Evolutionary conservation across 1,284 basidiomycete genomes (phyloP), one percentile per base, ranked within the genome.

Genomic region (Tausonia pullulans): DNA sequence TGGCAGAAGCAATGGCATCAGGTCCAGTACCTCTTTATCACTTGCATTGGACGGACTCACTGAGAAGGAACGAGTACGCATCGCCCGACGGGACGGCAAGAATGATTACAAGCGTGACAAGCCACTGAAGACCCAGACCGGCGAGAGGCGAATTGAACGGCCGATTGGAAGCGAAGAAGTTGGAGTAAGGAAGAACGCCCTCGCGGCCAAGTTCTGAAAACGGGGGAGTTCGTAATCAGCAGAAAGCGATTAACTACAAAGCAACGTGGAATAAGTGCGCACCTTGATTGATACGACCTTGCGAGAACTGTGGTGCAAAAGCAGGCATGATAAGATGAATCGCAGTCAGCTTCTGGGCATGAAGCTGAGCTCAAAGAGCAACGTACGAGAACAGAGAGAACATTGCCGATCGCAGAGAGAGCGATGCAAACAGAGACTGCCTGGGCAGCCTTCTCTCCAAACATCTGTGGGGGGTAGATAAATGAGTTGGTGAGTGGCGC

Each of bases 1-100:
- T 56, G 71, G 65, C 67, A 48, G 11, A n/a, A 46, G 55, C 41
- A 51, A 58, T 60, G 5, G 55, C 40, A 44, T 9, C 50, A 58
- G 39, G 1, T 2, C 8, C 16, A 43, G 40, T 8, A 2, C 44
- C 8, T 8, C 52, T 1, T 53, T 13, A 49, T 49, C 10, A 3
- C 8, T 53, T 8, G 52, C 11, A 16, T 10, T n/a, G 52, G 7
- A n/a, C 10, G 27, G 14, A 58, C 64, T 64, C 44, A 70, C 67
- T 65, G 44, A 68, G 69, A 71, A 74, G 78, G 69, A 83, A 81
- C 65, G 77, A 78, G 75, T 82, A 83, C 0, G 81, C 81, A 70
- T 82, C 81, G 56, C 80, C 27, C 80, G 39, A 80, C 76, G 0
- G 82, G 83, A 16, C 81, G 79, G 77, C 80, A 40, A 83, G 72